These are phyloP conservation scores for Hymenoscyphus scutula DNA, from an alignment of 2,329 filamentous ascomycete species.

Conservation along the genomic window DNA sequence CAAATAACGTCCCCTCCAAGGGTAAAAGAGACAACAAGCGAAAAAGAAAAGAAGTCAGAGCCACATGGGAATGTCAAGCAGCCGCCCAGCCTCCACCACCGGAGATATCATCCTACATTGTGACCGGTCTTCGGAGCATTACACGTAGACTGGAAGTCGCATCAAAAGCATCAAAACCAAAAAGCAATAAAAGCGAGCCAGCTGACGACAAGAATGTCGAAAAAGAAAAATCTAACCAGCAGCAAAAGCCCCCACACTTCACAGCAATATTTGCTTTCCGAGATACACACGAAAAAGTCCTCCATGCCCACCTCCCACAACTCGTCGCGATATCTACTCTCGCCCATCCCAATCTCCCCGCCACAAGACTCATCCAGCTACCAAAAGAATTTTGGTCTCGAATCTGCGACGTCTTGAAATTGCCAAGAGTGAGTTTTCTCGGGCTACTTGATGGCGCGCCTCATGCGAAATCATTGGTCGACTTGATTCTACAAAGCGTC, in stretches of 20 bases:
- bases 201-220: neutral
- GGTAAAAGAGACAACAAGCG: slow-evolving; percentile 58
- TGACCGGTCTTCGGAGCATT: slow-evolving; percentile 64
- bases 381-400: slow-evolving; percentile 58
- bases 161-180: slow-evolving; percentile 18
- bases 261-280: slow-evolving; percentile 57
- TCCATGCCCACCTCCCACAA: slow-evolving; percentile 59
- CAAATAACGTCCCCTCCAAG: slow-evolving; percentile 55
- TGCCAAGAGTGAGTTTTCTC: slow-evolving; percentile 64
- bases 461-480: slow-evolving; percentile 53
- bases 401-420: slow-evolving; percentile 54
- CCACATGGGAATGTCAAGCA: slow-evolving; percentile 19
- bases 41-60: slow-evolving; percentile 43
- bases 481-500: slow-evolving; percentile 54
- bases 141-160: slow-evolving; percentile 50
- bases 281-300: slow-evolving; percentile 54
- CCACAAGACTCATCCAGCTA: slow-evolving; percentile 60
- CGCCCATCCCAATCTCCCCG: slow-evolving; percentile 38
- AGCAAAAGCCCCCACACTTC: slow-evolving; percentile 20
- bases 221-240: neutral
- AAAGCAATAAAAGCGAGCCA: neutral
- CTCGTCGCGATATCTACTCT: slow-evolving; percentile 52
- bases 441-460: slow-evolving; percentile 57
- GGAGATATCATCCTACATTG: slow-evolving; percentile 54
- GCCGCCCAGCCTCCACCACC: slow-evolving; percentile 42